Conservation (phyloP, 176 grass and related monocot species). For the Cenchrus fungigraminus region DNA sequence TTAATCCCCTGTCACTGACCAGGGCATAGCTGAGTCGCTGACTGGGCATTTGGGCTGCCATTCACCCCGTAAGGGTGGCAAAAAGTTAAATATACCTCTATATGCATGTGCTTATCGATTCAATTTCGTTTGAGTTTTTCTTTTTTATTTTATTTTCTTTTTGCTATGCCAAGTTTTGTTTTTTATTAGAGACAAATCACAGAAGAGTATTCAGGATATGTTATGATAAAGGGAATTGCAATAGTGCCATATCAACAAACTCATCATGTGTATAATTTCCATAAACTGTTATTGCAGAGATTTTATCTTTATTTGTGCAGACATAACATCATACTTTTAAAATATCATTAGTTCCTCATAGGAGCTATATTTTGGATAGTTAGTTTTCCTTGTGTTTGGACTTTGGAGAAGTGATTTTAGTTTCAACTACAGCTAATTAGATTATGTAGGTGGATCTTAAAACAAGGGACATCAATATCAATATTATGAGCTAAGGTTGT, state of each 20-base stretch:
- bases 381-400: neutral
- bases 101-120: neutral
- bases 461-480: neutral
- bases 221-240: neutral
- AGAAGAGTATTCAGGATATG: neutral
- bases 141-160: too few relatives aligned
- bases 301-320: neutral
- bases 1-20: too few relatives aligned
- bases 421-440: slow-evolving; percentile 24
- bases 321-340: neutral
- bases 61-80: too few relatives aligned
- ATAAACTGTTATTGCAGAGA: neutral
- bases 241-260: slow-evolving; percentile 14
- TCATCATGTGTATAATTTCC: neutral
- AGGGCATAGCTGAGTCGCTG: too few relatives aligned
- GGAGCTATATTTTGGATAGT: slow-evolving; percentile 1
- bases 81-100: neutral
- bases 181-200: slow-evolving; percentile 6
- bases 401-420: slow-evolving; percentile 10
- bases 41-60: too few relatives aligned
- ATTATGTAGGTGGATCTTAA: neutral
- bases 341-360: neutral
- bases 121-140: neutral
- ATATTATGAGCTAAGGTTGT: neutral
- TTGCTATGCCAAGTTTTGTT: neutral